phyloP scores from a whole-genome alignment of 495 filamentous ascomycete genomes.

The Aspergillus kassunensis region DNA sequence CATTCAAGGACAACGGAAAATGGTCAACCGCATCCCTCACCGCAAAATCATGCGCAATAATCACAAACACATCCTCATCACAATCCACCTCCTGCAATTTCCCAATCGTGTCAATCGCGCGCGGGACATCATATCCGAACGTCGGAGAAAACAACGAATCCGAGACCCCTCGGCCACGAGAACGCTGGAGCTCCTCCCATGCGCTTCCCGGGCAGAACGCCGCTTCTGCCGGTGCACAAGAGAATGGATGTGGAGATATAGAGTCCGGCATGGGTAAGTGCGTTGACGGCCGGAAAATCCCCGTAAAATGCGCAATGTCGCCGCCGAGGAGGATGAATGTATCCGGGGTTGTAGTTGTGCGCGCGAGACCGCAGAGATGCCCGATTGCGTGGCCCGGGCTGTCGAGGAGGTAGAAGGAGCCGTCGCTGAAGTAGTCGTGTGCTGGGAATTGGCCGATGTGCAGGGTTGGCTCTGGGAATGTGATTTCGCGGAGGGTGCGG shows the following conservation, averaged over 20 bases:
- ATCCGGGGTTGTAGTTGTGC: slow-evolving; percentile 33
- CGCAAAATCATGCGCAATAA: slow-evolving; percentile 38
- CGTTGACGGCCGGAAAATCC: slow-evolving; percentile 49
- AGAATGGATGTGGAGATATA: background rate
- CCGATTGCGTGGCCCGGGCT: slow-evolving; percentile 43
- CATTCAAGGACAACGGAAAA: slow-evolving; percentile 1
- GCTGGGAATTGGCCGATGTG: slow-evolving; percentile 38
- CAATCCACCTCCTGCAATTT: slow-evolving; percentile 48
- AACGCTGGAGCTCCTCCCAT: slow-evolving; percentile 11
- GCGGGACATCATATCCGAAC: slow-evolving; percentile 14
- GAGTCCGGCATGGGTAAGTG: slow-evolving; percentile 24
- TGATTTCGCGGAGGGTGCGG: slow-evolving; percentile 34
- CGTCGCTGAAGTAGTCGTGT: slow-evolving; percentile 50
- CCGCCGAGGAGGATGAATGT: slow-evolving; percentile 42
- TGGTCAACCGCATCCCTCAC: slow-evolving; percentile 2
- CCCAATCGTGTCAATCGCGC: slow-evolving; percentile 31
- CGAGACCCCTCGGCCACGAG: slow-evolving; percentile 4
- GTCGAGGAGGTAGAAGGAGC: slow-evolving; percentile 45
- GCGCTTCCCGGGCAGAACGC: slow-evolving; percentile 12
- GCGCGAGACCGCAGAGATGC: slow-evolving; percentile 40
- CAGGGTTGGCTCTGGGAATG: slow-evolving; percentile 36
- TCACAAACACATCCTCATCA: slow-evolving; percentile 47
- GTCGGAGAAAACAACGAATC: slow-evolving; percentile 15
- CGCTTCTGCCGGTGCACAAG: background rate
- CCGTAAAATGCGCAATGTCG: slow-evolving; percentile 51